Conservation (phyloP, 805 yeast genomes). For the Diddensiella caesifluorescens region DNA sequence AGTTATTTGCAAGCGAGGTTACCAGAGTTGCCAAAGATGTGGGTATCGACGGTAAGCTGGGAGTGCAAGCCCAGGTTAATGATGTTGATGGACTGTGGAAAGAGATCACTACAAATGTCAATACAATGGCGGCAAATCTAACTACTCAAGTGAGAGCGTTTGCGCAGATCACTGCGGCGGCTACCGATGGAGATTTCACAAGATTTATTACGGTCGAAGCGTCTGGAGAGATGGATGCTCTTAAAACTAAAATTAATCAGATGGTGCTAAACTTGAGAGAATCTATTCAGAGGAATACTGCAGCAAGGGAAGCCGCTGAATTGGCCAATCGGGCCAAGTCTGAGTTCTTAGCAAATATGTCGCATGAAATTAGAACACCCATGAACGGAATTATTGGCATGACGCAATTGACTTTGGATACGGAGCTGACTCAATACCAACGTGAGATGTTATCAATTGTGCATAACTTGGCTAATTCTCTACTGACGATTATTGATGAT, state of each 20-base stretch:
- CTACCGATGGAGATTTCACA: slow-evolving; percentile 90
- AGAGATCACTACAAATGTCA: slow-evolving; percentile 84
- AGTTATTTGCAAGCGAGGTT: slow-evolving; percentile 82
- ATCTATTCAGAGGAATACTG: slow-evolving; percentile 84
- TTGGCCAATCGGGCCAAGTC: slow-evolving; percentile 84
- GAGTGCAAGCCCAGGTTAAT: slow-evolving; percentile 85
- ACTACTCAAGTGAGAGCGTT: slow-evolving; percentile 91
- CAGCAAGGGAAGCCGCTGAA: slow-evolving; percentile 93
- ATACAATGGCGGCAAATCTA: slow-evolving; percentile 89
- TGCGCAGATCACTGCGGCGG: slow-evolving; percentile 91
- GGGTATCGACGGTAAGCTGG: slow-evolving; percentile 88
- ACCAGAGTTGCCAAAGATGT: slow-evolving; percentile 88
- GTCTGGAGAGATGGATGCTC: slow-evolving; percentile 74
- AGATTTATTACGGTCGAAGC: slow-evolving; percentile 89
- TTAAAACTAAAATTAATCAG: slow-evolving; percentile 57
- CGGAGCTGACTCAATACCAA: slow-evolving; percentile 85
- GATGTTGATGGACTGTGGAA: slow-evolving; percentile 93
- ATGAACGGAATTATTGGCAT: slow-evolving; percentile 91
- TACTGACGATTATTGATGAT: slow-evolving; percentile 83
- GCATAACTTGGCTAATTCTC: slow-evolving; percentile 78
- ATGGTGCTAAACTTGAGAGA: slow-evolving; percentile 85
- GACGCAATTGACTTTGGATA: slow-evolving; percentile 84
- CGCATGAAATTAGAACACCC: slow-evolving; percentile 85
- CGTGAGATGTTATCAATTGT: slow-evolving; percentile 88
- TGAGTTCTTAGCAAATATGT: slow-evolving; percentile 83